Evolutionary conservation across 2,329 filamentous ascomycete genomes (phyloP).

Genomic region (Sporothrix schenckii): DNA sequence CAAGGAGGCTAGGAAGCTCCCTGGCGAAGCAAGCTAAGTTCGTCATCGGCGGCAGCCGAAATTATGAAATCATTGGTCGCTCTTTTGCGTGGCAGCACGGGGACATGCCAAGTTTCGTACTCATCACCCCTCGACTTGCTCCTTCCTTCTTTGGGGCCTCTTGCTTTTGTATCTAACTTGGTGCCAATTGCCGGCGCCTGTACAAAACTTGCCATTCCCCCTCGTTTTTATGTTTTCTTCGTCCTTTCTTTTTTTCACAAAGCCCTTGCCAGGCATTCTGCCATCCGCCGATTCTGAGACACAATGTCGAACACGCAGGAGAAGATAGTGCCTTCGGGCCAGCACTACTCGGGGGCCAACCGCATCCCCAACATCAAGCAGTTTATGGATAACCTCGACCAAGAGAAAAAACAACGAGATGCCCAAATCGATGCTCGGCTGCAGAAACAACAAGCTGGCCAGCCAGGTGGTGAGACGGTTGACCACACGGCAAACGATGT

Average conservation of each 20-base stretch:
- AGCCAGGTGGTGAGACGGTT: conserved; percentile 42
- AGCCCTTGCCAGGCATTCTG: background rate
- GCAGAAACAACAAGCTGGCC: background rate
- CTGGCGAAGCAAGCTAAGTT: background rate
- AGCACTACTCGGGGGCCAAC: conserved; percentile 81
- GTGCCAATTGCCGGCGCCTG: background rate
- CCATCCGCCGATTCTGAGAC: background rate
- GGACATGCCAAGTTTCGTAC: conserved; percentile 3
- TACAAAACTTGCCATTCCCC: background rate
- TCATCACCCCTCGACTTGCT: background rate
- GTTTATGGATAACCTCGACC: conserved; percentile 78
- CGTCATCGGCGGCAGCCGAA: conserved; percentile 10
- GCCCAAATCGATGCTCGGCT: conserved; percentile 63
- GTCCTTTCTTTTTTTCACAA: background rate
- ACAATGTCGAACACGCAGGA: conserved; percentile 44
- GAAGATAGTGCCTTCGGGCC: conserved; percentile 52
- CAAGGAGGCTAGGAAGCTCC: background rate
- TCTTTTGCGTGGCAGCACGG: conserved; percentile 11
- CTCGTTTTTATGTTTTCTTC: background rate
- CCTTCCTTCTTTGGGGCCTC: background rate
- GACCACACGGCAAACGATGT: conserved; percentile 53
- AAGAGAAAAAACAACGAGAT: conserved; percentile 76
- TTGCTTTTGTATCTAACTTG: background rate
- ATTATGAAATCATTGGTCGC: background rate
- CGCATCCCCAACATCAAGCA: conserved; percentile 85